A percentile compares a stretch with the other conserved stretches of the same genome.
Conservation (phyloP, 768 basidiomycete genomes). For the Termitomyces sp. region DNA sequence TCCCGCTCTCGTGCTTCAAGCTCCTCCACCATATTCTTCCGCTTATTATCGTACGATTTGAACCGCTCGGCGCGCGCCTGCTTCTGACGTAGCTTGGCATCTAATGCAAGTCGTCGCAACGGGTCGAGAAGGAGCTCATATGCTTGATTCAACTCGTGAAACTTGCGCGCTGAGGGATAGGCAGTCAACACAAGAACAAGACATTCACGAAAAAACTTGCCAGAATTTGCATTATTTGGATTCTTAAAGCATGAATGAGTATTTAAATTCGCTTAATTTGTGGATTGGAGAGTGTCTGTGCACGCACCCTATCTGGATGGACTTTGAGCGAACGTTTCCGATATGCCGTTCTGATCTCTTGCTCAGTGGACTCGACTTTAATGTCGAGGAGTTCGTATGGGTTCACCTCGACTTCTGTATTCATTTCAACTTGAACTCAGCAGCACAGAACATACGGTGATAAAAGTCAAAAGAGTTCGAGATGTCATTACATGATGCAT, state of each 20-base stretch:
- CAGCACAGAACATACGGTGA: neutral
- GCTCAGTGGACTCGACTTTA: conserved; percentile 63
- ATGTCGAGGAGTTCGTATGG: conserved; percentile 73
- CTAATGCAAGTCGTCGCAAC: conserved; percentile 70
- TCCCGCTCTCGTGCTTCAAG: conserved; percentile 76
- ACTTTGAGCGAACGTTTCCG: conserved; percentile 79
- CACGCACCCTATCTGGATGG: conserved; percentile 78
- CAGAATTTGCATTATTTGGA: conserved; percentile 76
- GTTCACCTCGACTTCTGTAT: conserved; percentile 56
- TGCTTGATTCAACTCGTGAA: conserved; percentile 81
- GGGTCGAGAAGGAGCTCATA: conserved; percentile 83
- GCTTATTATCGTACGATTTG: conserved; percentile 65
- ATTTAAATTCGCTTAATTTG: neutral
- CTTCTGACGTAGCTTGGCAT: conserved; percentile 73
- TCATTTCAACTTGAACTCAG: conserved; percentile 11
- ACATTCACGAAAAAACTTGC: conserved; percentile 28
- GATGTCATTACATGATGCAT: too few species aligned
- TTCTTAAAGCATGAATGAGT: conserved; percentile 43
- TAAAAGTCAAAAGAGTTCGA: too few species aligned
- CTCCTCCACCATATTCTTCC: conserved; percentile 72
- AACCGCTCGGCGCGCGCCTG: conserved; percentile 70
- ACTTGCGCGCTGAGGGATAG: conserved; percentile 57
- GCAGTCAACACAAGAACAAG: neutral
- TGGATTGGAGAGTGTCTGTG: neutral
- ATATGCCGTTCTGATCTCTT: conserved; percentile 78